Evolutionary conservation across 345 rosid species (phyloP).

Genomic region (Boechera retrofracta): DNA sequence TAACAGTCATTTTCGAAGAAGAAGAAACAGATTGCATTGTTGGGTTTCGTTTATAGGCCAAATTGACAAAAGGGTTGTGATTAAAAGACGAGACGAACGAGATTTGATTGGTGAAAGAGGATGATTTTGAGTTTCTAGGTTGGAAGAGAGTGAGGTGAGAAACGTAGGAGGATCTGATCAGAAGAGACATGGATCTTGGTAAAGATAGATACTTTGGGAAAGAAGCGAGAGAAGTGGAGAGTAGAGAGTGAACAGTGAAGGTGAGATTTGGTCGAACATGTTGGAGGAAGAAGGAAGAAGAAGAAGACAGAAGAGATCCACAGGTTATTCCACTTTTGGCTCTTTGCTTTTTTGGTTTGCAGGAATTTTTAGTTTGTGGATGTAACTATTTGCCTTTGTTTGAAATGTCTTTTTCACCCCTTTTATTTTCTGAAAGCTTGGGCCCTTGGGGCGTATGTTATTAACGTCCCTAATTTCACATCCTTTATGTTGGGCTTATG

Average conservation of each 20-base stretch:
- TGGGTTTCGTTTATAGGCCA: conserved; percentile 44
- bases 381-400: background rate
- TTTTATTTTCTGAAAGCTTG: background rate
- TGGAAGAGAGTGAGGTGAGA: conserved; percentile 33
- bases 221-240: conserved; percentile 44
- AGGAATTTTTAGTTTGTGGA: conserved; percentile 33
- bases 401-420: conserved; percentile 30
- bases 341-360: conserved; percentile 25
- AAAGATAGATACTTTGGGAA: conserved; percentile 1
- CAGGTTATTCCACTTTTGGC: conserved; percentile 48
- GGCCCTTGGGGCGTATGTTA: background rate
- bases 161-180: conserved; percentile 50
- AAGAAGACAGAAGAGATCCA: conserved; percentile 52
- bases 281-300: background rate
- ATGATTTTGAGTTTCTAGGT: conserved; percentile 27
- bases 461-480: no score
- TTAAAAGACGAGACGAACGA: conserved; percentile 41
- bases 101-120: conserved; percentile 37
- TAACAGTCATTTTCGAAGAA: conserved; percentile 39
- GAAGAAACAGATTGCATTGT: conserved; percentile 25
- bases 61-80: conserved; percentile 45
- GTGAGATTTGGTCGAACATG: conserved; percentile 43
- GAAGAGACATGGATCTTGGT: conserved; percentile 54
- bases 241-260: conserved; percentile 35
- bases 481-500: no score